phyloP scores from a whole-genome alignment of 2,329 filamentous ascomycete species.

The Apiospora sp. region DNA sequence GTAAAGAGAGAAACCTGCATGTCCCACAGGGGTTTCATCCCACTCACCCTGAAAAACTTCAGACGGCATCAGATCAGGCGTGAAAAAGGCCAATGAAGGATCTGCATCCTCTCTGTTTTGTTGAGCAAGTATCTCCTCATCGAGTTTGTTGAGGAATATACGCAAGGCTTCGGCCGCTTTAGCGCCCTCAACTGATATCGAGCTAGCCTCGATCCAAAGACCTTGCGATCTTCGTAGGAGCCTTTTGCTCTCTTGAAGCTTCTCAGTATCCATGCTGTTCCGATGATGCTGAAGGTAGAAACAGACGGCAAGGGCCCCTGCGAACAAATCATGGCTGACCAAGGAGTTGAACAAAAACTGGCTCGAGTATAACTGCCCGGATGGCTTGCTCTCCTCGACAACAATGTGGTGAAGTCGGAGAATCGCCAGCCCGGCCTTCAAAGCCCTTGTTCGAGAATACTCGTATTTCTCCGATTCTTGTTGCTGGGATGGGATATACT shows the following conservation, averaged over 20 bases:
- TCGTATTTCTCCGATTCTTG: conserved; percentile 28
- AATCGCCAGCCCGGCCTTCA: conserved; percentile 36
- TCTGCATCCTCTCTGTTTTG: not conserved
- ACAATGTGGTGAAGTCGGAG: conserved; percentile 37
- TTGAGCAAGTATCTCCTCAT: conserved; percentile 3
- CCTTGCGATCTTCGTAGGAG: conserved; percentile 23
- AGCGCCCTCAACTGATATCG: conserved; percentile 22
- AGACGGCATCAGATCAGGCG: not conserved
- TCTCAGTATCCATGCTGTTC: conserved; percentile 6
- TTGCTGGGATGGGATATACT: conserved; percentile 35
- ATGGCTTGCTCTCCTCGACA: conserved; percentile 34
- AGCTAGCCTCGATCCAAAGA: conserved; percentile 27
- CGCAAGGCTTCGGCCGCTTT: conserved; percentile 28
- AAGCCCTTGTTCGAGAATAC: conserved; percentile 37
- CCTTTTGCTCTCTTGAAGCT: conserved; percentile 23
- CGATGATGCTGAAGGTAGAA: conserved; percentile 25
- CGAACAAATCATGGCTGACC: conserved; percentile 25
- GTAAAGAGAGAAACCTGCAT: not conserved
- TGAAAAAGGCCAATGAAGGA: not conserved
- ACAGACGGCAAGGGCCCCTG: conserved; percentile 27
- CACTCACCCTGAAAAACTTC: conserved; percentile 5
- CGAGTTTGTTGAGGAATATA: conserved; percentile 12
- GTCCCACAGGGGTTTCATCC: not conserved
- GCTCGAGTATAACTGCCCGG: conserved; percentile 23
- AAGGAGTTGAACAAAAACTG: conserved; percentile 21